A percentile compares a stretch with the other conserved stretches of the same genome.
Conservation (phyloP, 2,329 filamentous ascomycete genomes). For the Fusarium xyrophilum region DNA sequence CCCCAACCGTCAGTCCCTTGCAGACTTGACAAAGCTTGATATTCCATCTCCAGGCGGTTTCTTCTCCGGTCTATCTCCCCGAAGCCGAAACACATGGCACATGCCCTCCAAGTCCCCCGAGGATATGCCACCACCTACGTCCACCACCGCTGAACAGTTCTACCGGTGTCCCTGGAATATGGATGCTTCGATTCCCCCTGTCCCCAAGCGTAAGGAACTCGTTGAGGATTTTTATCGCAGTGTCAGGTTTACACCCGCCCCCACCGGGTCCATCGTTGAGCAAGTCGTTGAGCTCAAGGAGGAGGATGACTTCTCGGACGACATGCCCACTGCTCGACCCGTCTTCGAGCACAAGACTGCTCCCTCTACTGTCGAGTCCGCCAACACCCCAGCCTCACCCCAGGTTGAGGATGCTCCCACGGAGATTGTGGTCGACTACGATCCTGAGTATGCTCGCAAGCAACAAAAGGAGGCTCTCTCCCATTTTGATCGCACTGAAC, state of each 20-base stretch:
- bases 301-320: slow-evolving; percentile 59
- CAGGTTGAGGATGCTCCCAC: slow-evolving; percentile 64
- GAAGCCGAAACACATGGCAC: slow-evolving; percentile 83
- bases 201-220: slow-evolving; percentile 48
- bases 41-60: slow-evolving; percentile 93
- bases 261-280: slow-evolving; percentile 59
- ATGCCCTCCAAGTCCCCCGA: slow-evolving; percentile 62
- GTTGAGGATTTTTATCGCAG: slow-evolving; percentile 51
- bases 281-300: slow-evolving; percentile 68
- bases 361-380: slow-evolving; percentile 43
- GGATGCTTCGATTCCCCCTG: slow-evolving; percentile 47
- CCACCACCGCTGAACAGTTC: slow-evolving; percentile 89
- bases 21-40: slow-evolving; percentile 79
- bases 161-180: slow-evolving; percentile 82
- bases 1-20: slow-evolving; percentile 61
- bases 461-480: slow-evolving; percentile 72
- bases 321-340: slow-evolving; percentile 72
- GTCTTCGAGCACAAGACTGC: slow-evolving; percentile 45
- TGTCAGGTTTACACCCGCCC: slow-evolving; percentile 49
- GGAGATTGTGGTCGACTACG: slow-evolving; percentile 74
- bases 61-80: slow-evolving; percentile 82
- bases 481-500: slow-evolving; percentile 83
- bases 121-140: slow-evolving; percentile 72
- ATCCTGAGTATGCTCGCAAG: slow-evolving; percentile 76
- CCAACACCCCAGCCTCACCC: slow-evolving; percentile 50